Base-by-base conservation (phyloP, 306 rosid genomes). In the Parietaria judaica region DNA sequence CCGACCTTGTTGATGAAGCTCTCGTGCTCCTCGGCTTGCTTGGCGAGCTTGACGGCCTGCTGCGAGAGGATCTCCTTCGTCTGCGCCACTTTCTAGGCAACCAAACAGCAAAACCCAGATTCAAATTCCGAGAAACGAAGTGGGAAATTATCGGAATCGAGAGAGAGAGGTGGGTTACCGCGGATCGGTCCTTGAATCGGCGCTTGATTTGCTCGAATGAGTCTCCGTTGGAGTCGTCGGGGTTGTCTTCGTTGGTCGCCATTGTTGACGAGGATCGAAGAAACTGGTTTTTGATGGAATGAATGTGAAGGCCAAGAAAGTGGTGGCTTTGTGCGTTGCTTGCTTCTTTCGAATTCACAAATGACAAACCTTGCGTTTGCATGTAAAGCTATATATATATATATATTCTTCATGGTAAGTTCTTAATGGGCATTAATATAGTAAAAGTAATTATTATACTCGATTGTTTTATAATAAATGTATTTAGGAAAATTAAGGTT, bases 11-110 rank as follows among this genome's bases (percentile, higher is more conserved):
- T 85, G 58, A 87, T 87, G 76, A 90, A 85, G 43, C 84, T 73
- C 63, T 90, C 96, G 52, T 90, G 96, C 60, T 90, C 96, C 66
- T 90, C 87, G 0, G 97, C 97, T 73, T 82, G 91, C 66, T 85
- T 85, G 48, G 94, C 91, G 69, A 90, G 79, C 83, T 83, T 87
- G 63, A 78, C 76, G 9, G 95, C 97, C 63, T 89, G 95, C 63
- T 86, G 80, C 6, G 89, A 86, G 0, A 89, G 71, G 13, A 89
- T 74, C 74, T 81, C 77, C 67, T 84, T 78, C 47, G 81, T 81
- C 39, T 77, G 71, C 66, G 74, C 84, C 70, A 82, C 83, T 76
- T 76, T 75, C 84, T 82, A 54, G 61, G 57, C 74, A 69, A 41
- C 68, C 71, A 74, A 77, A 3, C 79, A 68, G 54, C 61, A 11